These are phyloP conservation scores for Morella rubra DNA, from an alignment of 306 rosid species.

Conservation along the genomic window DNA sequence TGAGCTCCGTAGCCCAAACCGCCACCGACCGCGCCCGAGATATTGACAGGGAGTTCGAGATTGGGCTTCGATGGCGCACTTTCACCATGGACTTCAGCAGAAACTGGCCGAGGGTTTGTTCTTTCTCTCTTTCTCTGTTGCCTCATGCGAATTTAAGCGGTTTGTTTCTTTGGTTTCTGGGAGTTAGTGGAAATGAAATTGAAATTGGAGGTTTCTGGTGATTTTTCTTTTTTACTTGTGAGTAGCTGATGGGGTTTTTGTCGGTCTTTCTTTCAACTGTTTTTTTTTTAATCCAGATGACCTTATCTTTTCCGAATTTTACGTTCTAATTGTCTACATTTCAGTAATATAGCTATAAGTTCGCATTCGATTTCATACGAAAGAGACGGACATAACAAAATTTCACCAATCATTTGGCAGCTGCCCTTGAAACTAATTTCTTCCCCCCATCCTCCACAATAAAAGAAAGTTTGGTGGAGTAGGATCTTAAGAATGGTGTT, in stretches of 20 bases:
- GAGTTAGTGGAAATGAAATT: conserved; percentile 12
- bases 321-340: background rate
- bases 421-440: too few relatives aligned
- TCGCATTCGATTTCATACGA: background rate
- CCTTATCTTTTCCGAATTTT: background rate
- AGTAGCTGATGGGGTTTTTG: background rate
- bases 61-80: conserved; percentile 67
- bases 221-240: background rate
- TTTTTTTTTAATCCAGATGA: background rate
- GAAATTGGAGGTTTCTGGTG: background rate
- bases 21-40: conserved; percentile 69
- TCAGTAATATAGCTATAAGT: background rate
- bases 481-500: background rate
- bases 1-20: conserved; percentile 47
- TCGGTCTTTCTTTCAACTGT: background rate
- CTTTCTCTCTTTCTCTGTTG: background rate
- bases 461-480: background rate
- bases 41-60: conserved; percentile 81
- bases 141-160: background rate
- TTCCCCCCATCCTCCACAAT: too few relatives aligned
- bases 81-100: conserved; percentile 66
- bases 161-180: background rate
- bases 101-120: conserved; percentile 77
- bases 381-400: background rate
- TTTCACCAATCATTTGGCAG: too few relatives aligned